A percentile compares a stretch with the other conserved stretches of the same genome.
These are phyloP conservation scores for Pseudofabraea citricarpa DNA, from an alignment of 2,329 filamentous ascomycete species.

Conservation along the genomic window DNA sequence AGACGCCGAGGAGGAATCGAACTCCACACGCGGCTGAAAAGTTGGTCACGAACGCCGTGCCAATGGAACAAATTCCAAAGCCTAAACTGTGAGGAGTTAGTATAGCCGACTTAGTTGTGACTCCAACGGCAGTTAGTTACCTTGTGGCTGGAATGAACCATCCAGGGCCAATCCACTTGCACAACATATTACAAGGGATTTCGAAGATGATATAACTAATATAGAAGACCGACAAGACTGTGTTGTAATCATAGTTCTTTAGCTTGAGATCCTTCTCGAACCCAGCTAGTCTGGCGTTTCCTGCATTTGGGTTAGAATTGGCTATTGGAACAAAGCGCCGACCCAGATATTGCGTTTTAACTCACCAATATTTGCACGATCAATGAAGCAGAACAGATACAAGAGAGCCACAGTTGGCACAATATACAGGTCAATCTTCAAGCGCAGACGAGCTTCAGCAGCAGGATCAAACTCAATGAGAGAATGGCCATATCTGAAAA, in stretches of 20 bases:
- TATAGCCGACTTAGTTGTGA: neutral
- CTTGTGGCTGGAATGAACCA: constrained; percentile 65
- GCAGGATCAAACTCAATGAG: constrained; percentile 49
- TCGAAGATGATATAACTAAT: constrained; percentile 70
- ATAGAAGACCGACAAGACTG: constrained; percentile 64
- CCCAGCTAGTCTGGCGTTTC: constrained; percentile 64
- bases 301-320: no score
- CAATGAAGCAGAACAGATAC: constrained; percentile 71
- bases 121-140: neutral
- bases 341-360: no score
- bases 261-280: constrained; percentile 58
- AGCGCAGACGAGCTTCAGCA: constrained; percentile 52
- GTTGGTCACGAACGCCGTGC: constrained; percentile 59
- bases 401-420: constrained; percentile 61
- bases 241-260: constrained; percentile 63
- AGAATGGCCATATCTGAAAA: constrained; percentile 37
- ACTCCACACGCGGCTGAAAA: constrained; percentile 43
- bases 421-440: constrained; percentile 62
- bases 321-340: no score
- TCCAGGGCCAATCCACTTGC: constrained; percentile 67
- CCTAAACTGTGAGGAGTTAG: neutral
- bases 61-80: constrained; percentile 41
- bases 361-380: constrained; percentile 67
- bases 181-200: constrained; percentile 61
- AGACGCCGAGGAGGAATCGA: constrained; percentile 64